phyloP scores from a whole-genome alignment of 163 green algal species.

The Prototheca cutis region DNA sequence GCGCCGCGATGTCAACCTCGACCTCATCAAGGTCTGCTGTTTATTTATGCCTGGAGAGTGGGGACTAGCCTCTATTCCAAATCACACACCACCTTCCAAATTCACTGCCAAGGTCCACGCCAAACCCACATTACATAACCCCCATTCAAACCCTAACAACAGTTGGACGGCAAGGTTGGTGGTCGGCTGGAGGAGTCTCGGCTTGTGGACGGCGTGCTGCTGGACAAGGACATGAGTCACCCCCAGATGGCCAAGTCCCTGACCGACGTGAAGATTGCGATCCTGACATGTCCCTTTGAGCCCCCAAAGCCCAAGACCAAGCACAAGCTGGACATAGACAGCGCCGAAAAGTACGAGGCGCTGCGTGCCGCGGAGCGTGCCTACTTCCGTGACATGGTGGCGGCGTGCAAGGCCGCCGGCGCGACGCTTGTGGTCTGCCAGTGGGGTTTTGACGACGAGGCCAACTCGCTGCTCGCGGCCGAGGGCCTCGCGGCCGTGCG shows the following conservation, averaged over 20 bases:
- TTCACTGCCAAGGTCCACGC: too few species aligned
- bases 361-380: constrained; percentile 76
- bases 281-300: constrained; percentile 99
- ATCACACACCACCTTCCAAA: too few species aligned
- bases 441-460: constrained; percentile 99
- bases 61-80: too few species aligned
- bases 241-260: constrained; percentile 73
- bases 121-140: too few species aligned
- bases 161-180: constrained; percentile 90
- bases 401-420: constrained; percentile 77
- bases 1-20: constrained; percentile 92
- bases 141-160: too few species aligned
- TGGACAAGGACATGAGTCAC: constrained; percentile 99
- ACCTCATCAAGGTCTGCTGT: constrained; percentile 89
- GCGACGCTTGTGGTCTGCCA: constrained; percentile 94
- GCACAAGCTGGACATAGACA: constrained; percentile 99
- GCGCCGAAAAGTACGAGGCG: constrained; percentile 92
- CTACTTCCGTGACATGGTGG: constrained; percentile 98
- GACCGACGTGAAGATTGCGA: constrained; percentile 86
- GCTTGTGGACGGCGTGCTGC: constrained; percentile 87
- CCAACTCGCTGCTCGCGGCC: constrained; percentile 95
- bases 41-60: too few species aligned
- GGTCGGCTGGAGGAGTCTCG: constrained; percentile 89
- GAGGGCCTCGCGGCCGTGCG: constrained; percentile 81
- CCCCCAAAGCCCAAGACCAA: constrained; percentile 99